Base-by-base conservation (phyloP, 495 filamentous ascomycete species). In the Xylaria intraflava region DNA sequence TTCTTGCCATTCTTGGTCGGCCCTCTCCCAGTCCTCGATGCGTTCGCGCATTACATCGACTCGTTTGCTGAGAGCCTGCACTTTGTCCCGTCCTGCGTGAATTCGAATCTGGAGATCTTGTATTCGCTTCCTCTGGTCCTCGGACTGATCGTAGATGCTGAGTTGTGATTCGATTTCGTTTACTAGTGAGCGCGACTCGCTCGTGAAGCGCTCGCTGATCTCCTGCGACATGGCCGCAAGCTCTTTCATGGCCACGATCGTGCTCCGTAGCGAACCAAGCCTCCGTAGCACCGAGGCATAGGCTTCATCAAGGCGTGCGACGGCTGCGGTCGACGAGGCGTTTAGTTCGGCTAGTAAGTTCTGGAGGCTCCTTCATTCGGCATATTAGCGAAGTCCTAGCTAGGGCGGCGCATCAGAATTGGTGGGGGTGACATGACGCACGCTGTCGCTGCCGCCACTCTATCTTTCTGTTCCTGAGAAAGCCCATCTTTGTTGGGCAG, bases 251-350 rank as follows among this genome's bases (percentile, higher is more conserved):
- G 76, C 80, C 1, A 71, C 56, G 20, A 95, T 80, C 2, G 84
- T 89, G 46, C 77, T 73, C 46, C 85, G 83, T 29, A 96, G 72
- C 0, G 81, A 68, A 39, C 80, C 77, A 27, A 92, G 74, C 53
- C 87, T 92, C 62, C 92, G 86, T 14, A 93, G 75, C 5, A 96
- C 76, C 3, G 85, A 83, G 61, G 91, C 90, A 71, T 95, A 95
- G 0, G 86, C 90, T 59, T 87, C 85, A 62, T 95, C 89, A n/a
- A 96, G 78, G 40, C 80, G 80, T 55, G 81, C 79, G 17, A 84
- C 93, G 3, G 83, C 82, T 31, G 78, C 77, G 38, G 67, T 73
- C 8, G 76, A 74, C 52, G 74, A 72, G 10, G 59, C 62, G 22
- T 69, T 69, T 14, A 82, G 64, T 23, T 72, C 66, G 40, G 61